These are phyloP conservation scores for Solanum bulbocastanum DNA, from an alignment of 257 asterid genomes.

Conservation along the genomic window DNA sequence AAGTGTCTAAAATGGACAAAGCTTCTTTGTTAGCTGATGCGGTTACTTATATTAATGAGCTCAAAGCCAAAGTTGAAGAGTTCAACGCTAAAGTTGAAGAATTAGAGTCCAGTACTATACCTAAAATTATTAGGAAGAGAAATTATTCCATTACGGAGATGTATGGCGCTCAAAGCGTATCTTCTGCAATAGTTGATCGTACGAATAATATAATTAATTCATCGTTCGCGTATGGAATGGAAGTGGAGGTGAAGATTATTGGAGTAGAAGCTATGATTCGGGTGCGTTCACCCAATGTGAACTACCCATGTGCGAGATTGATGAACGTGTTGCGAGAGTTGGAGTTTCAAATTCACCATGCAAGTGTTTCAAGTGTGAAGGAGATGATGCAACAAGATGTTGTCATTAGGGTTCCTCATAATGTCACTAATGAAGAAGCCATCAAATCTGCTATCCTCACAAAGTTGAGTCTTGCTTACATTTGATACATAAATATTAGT, in stretches of 20 bases:
- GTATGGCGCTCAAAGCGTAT: conserved; percentile 6
- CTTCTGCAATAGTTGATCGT: background rate
- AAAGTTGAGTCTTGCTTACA: background rate
- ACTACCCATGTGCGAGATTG: conserved; percentile 17
- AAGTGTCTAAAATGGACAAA: conserved; percentile 37
- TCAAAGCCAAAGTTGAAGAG: conserved; percentile 16
- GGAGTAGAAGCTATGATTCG: conserved; percentile 27
- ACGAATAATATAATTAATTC: background rate
- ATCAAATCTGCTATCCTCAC: conserved; percentile 18
- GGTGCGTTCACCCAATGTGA: conserved; percentile 9
- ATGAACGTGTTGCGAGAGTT: conserved; percentile 24
- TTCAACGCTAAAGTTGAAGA: background rate
- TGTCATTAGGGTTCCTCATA: conserved; percentile 18
- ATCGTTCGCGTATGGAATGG: background rate
- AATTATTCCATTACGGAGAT: background rate
- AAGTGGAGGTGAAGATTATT: conserved; percentile 18
- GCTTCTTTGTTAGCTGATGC: conserved; percentile 41
- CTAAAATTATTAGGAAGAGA: background rate
- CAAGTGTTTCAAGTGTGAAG: conserved; percentile 10
- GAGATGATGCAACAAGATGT: conserved; percentile 31
- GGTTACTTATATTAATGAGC: conserved; percentile 24
- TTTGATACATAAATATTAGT: background rate
- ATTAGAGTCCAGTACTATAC: background rate
- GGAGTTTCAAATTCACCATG: conserved; percentile 16
- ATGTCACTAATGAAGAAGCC: conserved; percentile 16